Base-by-base conservation (phyloP, 1,139 yeast genomes). In the Tardiomyces blankii region DNA sequence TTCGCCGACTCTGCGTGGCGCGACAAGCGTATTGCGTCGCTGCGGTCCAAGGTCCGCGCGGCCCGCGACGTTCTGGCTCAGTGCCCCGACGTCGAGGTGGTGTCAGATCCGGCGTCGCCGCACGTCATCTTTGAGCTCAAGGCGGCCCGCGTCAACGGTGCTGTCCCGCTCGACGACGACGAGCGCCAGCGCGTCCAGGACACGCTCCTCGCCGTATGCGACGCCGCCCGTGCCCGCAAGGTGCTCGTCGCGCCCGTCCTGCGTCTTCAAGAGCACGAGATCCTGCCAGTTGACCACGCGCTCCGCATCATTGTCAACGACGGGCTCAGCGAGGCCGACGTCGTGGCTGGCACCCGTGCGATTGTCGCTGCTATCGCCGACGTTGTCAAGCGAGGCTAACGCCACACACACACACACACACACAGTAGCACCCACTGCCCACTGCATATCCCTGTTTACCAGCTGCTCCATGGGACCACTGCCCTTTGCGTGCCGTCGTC, bases 231-330 rank as follows among this genome's bases (percentile, higher is more conserved):
- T 9, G 62, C 69, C n/a, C 69, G 73, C 39, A 74, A 77, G 40
- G 73, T 84, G 16, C 71, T 87, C 51, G 70, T 88, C 44, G 72
- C 89, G 13, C 78, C 95, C 59, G 73, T 85, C 14, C 81, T 82
- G 51, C 72, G 78, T 49, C 72, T 87, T 16, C 69, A 81, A 47
- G 80, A 77, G 53, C 94, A 82, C 57, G 96, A 89, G 60, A 67
- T 79, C 48, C 72, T 85, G 51, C 93, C 95, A 3, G 72, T 85
- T 41, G 74, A 77, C 44, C 95, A 56, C 93, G 82, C 83, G 53
- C 70, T 89, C 55, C 73, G 81, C 54, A 60, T 88, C 13, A 71
- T 75, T 54, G 64, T 83, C 44, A 82, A 77, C 55, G 69, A 73
- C 35, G 80, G 77, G 2, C 73, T 80, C 49, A 61, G 74, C 1